Conservation (phyloP, 2,329 filamentous ascomycete genomes). For the Botrytis fabae region DNA sequence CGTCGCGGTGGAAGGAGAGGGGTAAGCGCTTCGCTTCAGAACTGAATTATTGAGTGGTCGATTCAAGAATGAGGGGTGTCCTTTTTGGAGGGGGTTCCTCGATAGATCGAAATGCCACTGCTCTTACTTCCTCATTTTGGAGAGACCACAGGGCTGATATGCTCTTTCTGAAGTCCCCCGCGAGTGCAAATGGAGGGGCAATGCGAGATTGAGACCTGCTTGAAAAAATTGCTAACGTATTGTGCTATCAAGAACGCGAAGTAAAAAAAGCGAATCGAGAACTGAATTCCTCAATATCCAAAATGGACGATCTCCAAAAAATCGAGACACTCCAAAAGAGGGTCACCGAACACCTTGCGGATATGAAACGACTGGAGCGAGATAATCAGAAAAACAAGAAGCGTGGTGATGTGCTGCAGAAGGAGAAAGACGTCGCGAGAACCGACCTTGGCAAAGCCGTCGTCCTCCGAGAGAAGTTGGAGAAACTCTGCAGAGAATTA, state of each 20-base stretch:
- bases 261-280: constrained; percentile 93
- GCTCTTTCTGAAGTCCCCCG: not conserved
- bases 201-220: constrained; percentile 20
- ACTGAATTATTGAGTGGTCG: constrained; percentile 2
- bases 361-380: constrained; percentile 93
- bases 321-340: constrained; percentile 88
- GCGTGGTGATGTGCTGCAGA: constrained; percentile 88
- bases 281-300: constrained; percentile 81
- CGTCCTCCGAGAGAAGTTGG: constrained; percentile 90
- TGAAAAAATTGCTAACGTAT: constrained; percentile 25
- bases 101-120: not conserved
- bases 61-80: not conserved
- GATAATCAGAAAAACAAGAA: constrained; percentile 97
- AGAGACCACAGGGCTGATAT: not conserved
- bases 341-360: constrained; percentile 85
- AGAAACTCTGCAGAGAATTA: constrained; percentile 91
- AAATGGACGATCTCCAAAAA: constrained; percentile 89
- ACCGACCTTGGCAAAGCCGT: constrained; percentile 88
- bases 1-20: constrained; percentile 21
- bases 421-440: constrained; percentile 89
- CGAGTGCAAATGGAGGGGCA: constrained; percentile 36
- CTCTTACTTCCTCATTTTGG: not conserved
- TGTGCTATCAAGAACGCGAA: constrained; percentile 69
- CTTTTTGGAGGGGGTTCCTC: not conserved
- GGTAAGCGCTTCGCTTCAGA: constrained; percentile 23